Evolutionary conservation across 345 rosid species (phyloP).

Genomic region (Citrus cavaleriei): DNA sequence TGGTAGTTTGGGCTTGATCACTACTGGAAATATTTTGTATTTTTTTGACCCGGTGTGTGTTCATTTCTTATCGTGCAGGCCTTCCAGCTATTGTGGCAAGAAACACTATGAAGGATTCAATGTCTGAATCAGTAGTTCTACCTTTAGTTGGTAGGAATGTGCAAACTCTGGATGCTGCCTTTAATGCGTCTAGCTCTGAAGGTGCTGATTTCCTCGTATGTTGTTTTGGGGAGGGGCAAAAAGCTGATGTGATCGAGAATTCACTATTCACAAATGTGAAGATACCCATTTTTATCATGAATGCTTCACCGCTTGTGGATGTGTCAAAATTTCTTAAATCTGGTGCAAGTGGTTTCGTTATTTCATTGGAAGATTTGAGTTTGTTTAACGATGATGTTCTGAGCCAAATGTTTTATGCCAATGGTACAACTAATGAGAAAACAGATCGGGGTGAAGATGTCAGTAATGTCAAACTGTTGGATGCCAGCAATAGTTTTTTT

Average conservation of each 20-base stretch:
- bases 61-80: constrained; percentile 39
- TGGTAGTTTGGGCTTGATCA: not conserved
- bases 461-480: constrained; percentile 16
- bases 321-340: constrained; percentile 34
- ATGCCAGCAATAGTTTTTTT: constrained; percentile 21
- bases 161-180: constrained; percentile 55
- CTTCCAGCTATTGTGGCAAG: constrained; percentile 91
- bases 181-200: constrained; percentile 71
- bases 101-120: constrained; percentile 74
- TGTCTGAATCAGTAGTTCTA: constrained; percentile 60
- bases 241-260: constrained; percentile 28
- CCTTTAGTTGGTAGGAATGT: constrained; percentile 88
- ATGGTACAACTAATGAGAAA: constrained; percentile 19
- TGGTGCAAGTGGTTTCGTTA: constrained; percentile 78
- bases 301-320: constrained; percentile 26
- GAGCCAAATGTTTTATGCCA: constrained; percentile 38
- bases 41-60: not conserved
- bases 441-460: constrained; percentile 18
- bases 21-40: no score
- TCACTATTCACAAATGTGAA: constrained; percentile 55
- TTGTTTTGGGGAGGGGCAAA: constrained; percentile 30
- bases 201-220: constrained; percentile 93
- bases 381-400: constrained; percentile 47
- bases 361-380: constrained; percentile 66
- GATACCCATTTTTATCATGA: constrained; percentile 52